phyloP scores from a whole-genome alignment of 805 yeast genomes.

The Candida corydali region DNA sequence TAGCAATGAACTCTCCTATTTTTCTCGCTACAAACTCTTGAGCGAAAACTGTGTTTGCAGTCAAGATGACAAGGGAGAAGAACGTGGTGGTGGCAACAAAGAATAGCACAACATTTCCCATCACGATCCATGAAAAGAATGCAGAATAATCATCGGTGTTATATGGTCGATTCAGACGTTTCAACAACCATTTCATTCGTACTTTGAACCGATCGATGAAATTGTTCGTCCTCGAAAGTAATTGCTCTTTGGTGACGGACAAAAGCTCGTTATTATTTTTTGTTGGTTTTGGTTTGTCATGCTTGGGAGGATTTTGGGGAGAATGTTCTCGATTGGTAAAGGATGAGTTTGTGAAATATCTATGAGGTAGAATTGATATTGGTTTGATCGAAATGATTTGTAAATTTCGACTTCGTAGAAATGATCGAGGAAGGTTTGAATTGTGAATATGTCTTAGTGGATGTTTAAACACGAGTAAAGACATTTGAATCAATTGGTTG shows the following conservation, averaged over 20 bases:
- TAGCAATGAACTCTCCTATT: conserved; percentile 79
- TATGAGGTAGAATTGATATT: no score
- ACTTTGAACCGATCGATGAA: conserved; percentile 26
- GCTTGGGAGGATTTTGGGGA: background rate
- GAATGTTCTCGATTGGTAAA: background rate
- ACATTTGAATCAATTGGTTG: background rate
- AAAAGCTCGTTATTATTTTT: background rate
- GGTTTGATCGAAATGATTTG: no score
- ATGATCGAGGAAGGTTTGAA: no score
- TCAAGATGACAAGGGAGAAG: conserved; percentile 70
- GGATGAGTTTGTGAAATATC: no score
- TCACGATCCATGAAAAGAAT: conserved; percentile 83
- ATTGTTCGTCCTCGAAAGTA: conserved; percentile 24
- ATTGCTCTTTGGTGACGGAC: conserved; percentile 21
- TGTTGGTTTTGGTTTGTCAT: background rate
- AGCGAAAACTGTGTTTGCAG: conserved; percentile 80
- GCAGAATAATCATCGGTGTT: conserved; percentile 92
- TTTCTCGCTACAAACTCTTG: conserved; percentile 81
- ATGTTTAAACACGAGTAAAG: background rate
- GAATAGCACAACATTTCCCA: conserved; percentile 79
- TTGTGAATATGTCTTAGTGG: background rate
- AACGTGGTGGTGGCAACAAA: conserved; percentile 91
- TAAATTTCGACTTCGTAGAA: no score
- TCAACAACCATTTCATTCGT: conserved; percentile 67
- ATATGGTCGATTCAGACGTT: conserved; percentile 75